Conservation (phyloP, 805 yeast species). For the Suhomyces kilbournensis region DNA sequence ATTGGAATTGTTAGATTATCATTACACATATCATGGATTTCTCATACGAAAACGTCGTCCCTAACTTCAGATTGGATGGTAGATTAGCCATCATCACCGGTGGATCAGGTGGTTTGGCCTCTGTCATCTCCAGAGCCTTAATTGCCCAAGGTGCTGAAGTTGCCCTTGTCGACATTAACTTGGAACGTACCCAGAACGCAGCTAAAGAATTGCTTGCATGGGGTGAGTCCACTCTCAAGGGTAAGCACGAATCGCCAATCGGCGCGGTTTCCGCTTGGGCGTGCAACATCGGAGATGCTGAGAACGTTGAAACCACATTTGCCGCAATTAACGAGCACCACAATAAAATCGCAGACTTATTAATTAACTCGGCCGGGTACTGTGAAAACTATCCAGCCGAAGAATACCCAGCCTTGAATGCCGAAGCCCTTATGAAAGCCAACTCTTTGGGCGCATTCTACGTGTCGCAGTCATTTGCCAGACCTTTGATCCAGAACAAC, state of each 20-base stretch:
- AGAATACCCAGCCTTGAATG: slow-evolving; percentile 69
- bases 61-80: slow-evolving; percentile 65
- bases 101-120: slow-evolving; percentile 76
- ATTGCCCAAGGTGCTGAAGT: slow-evolving; percentile 75
- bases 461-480: slow-evolving; percentile 72
- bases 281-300: slow-evolving; percentile 69
- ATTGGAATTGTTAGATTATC: background rate
- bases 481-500: slow-evolving; percentile 57
- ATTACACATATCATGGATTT: slow-evolving; percentile 16
- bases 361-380: slow-evolving; percentile 81
- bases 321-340: slow-evolving; percentile 54
- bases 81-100: slow-evolving; percentile 74
- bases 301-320: slow-evolving; percentile 55
- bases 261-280: slow-evolving; percentile 59
- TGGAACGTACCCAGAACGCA: slow-evolving; percentile 55
- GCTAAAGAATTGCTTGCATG: slow-evolving; percentile 46
- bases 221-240: slow-evolving; percentile 45
- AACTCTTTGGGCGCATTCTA: slow-evolving; percentile 73
- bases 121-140: slow-evolving; percentile 61
- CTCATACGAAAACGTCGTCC: slow-evolving; percentile 49
- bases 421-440: slow-evolving; percentile 66
- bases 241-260: slow-evolving; percentile 28
- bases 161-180: slow-evolving; percentile 68
- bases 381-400: slow-evolving; percentile 78
- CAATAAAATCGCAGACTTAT: slow-evolving; percentile 58